Evolutionary conservation across 495 filamentous ascomycete genomes (phyloP), one percentile per base, ranked within the genome.

Genomic region (Penicillium soppii): DNA sequence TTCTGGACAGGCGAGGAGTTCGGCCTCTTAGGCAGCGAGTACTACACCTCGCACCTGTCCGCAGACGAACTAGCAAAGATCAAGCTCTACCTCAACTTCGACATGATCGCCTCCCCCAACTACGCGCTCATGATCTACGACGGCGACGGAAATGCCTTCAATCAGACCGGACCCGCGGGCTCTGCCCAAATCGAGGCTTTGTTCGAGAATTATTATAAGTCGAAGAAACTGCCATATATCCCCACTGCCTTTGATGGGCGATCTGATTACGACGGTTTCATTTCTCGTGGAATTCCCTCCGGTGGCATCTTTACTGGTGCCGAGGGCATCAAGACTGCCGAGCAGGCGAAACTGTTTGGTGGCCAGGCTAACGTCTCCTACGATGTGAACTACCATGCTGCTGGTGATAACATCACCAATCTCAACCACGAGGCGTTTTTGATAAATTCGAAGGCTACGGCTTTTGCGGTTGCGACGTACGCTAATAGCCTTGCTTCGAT

Each of bases 51-150:
- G 20, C 59, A 61, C 19, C 72, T 80, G 43, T 56, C 68, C 19
- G 43, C 67, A 2, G 71, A 69, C 15, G 81, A 82, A 40, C 67
- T 79, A 9, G 70, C 66, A 27, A 82, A 83, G 58, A 78, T 90
- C 52, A 65, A 77, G 1, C 76, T 87, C 3, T 88, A 88, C 59
- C 82, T 90, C 57, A 88, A 90, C 72, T 87, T 88, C 55, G 87
- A 90, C 67, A 90, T 90, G 87, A 86, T 89, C 50, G 87, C 86
- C 36, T 81, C 75, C 13, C 87, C 87, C 37, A 89, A 90, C 73
- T 89, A 81, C 58, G 72, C 79, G 13, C 76, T 82, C 58, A 80
- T 78, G 59, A 77, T 88, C 63, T 89, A 88, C 62, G 87, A 90
- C 62, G 87, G 87, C 36, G 83, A 88, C 54, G 87, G 86, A 36